phyloP scores from a whole-genome alignment of 306 rosid genomes.

The Parietaria judaica region DNA sequence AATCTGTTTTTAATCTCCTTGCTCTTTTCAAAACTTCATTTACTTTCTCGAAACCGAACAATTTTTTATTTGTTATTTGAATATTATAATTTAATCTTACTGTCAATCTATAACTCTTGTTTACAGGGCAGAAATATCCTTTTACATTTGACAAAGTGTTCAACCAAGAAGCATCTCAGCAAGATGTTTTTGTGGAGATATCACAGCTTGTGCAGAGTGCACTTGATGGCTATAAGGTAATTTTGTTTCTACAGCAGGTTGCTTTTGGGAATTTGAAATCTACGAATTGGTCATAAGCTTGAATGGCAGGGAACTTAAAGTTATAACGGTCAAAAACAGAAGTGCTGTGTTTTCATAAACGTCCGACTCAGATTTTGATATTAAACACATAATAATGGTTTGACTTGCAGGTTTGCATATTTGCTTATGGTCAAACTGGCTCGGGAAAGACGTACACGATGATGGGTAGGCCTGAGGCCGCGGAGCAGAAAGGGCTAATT shows the following conservation, averaged over 20 bases:
- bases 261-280: neutral
- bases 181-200: conserved; percentile 76
- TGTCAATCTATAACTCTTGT: conserved; percentile 1
- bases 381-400: conserved; percentile 7
- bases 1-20: neutral
- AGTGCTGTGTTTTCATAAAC: too few species aligned
- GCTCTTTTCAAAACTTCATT: neutral
- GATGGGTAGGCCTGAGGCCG: conserved; percentile 82
- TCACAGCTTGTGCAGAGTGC: conserved; percentile 97
- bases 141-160: conserved; percentile 96
- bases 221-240: conserved; percentile 95
- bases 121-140: conserved; percentile 67
- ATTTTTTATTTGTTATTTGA: neutral
- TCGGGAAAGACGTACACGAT: conserved; percentile 90
- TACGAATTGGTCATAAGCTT: too few species aligned
- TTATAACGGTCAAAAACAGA: too few species aligned
- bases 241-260: conserved; percentile 1
- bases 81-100: neutral
- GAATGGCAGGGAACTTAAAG: too few species aligned
- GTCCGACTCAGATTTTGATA: neutral
- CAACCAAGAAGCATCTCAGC: conserved; percentile 69
- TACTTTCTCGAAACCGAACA: neutral
- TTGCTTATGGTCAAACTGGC: conserved; percentile 97
- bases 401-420: conserved; percentile 78
- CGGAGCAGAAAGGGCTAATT: conserved; percentile 78